Base-by-base conservation (phyloP, 257 asterid species). In the Gentiana dahurica region DNA sequence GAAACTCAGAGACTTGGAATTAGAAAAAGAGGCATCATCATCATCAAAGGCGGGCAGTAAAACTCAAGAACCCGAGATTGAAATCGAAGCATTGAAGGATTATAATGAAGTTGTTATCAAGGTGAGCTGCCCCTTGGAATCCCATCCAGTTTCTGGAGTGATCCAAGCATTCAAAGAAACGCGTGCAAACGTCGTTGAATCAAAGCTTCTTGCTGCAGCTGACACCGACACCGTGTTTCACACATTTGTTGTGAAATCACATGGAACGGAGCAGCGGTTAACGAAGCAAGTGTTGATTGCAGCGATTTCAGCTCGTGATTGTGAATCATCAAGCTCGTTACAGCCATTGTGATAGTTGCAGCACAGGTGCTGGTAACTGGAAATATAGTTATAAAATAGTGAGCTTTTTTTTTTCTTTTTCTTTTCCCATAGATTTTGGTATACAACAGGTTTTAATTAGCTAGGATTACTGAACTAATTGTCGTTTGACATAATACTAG, bases 1-100 rank as follows among this genome's bases (percentile, higher is more conserved):
- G 82, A 86, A 80, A 78, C 66, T 85, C 45, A 79, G 78, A 72
- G 87, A 83, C 61, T 57, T 89, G 87, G 97, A 89, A 65, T 57
- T 69, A 0, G 89, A 81, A 58, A 72, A 64, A 59, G 95, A 78
- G 15, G 80, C 67, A 32, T 54, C 69, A 1, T 49, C 36, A 43
- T 65, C 74, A 7, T 65, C 77, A 0, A 70, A 55, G 54, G 65
- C 67, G 38, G 81, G 58, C 41, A 36, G 47, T 55, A 73, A 49
- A 36, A 75, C 50, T 49, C 62, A 12, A 34, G 69, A 46, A 6
- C 65, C 87, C 1, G 67, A 66, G 58, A 63, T 84, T 39, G 80
- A 74, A 39, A 39, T 85, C 13, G 97, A 92, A 54, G 76, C 85
- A 68, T 75, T 79, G 64, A 60, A 77, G 4, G 59, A 53, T 9